Evolutionary conservation across 2,329 filamentous ascomycete genomes (phyloP), one percentile per base, ranked within the genome.

Genomic region (Pyrenophora teres): DNA sequence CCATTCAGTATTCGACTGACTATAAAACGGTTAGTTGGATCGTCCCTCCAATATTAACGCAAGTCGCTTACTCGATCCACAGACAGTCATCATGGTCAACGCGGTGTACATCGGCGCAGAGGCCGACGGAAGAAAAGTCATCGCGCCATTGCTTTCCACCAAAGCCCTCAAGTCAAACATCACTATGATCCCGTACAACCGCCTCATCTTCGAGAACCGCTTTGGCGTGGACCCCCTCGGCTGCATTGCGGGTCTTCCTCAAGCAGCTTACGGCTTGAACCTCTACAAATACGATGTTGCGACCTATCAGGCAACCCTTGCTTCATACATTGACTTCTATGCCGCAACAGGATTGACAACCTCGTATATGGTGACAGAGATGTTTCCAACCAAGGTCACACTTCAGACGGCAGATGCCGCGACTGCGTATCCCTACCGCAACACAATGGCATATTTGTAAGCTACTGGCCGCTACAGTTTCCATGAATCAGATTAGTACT

Each of bases 151-250:
- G 7, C 40, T 43, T 6, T 43, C 40, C 1, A n/a, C 19, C 8
- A 43, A 43, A 18, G 40, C 31, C 4, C 19, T 43, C 7, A 8
- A 35, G 18, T 43, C 31, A 7, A 43, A 43, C 5, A 30, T 43
- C 10, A 43, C 40, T 12, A 35, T 43, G 40, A 43, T 43, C 18
- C 31, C 40, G 12, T 43, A 43, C 19, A 43, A 43, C 40, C 40
- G 40, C 18, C 40, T 43, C 13, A 36, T 43, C 18, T 16, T 23
- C 13, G 40, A 43, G 23, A 43, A 36, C 16, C 31, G 31, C 8
- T 43, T 43, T 13, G 40, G 40, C 16, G 31, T 23, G 12, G 40
- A 43, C 35, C 13, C 40, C 15, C 40, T 43, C 19, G 40, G 30
- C 19, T 43, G 40, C n/a, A 36, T 43, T 30, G 9, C 40, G 6